phyloP scores from a whole-genome alignment of 2,329 filamentous ascomycete species.

The Exophiala bonariae region DNA sequence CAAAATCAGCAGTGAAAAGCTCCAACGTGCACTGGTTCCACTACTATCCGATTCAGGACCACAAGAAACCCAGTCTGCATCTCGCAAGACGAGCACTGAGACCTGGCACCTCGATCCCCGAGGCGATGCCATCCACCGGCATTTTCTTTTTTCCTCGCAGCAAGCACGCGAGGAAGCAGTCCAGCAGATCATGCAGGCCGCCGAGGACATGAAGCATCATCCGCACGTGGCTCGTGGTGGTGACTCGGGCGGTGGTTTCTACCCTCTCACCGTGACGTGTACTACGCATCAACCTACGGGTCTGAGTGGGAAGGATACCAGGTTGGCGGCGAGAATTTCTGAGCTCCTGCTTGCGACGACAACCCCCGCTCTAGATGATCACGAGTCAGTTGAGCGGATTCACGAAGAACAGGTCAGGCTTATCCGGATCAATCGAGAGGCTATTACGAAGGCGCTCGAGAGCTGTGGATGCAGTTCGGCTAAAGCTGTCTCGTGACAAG shows the following conservation, averaged over 20 bases:
- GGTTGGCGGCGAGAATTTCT: slow-evolving; percentile 20
- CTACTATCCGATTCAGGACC: slow-evolving; percentile 1
- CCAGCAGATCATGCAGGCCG: slow-evolving; percentile 14
- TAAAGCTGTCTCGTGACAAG: too few species aligned
- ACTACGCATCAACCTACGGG: slow-evolving; percentile 28
- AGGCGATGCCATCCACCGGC: slow-evolving; percentile 25
- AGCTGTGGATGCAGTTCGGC: slow-evolving; percentile 11
- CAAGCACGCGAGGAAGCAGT: slow-evolving; percentile 10
- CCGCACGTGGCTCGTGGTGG: slow-evolving; percentile 22
- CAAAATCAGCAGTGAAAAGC: slow-evolving; percentile 16
- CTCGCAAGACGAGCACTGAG: slow-evolving; percentile 7
- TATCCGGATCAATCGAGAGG: slow-evolving; percentile 13
- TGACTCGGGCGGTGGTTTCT: too few species aligned
- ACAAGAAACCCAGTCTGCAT: neutral
- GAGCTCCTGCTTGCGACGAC: slow-evolving; percentile 6
- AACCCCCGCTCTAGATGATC: too few species aligned
- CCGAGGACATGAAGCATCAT: slow-evolving; percentile 26
- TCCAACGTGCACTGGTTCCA: slow-evolving; percentile 8
- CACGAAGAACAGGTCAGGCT: slow-evolving; percentile 5
- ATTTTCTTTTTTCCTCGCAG: slow-evolving; percentile 12
- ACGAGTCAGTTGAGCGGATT: neutral
- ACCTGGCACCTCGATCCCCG: slow-evolving; percentile 25
- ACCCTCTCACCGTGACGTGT: slow-evolving; percentile 25
- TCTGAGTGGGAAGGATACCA: slow-evolving; percentile 25
- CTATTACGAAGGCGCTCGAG: slow-evolving; percentile 16